Evolutionary conservation across 1,139 yeast species (phyloP).

Genomic region (Hemisphaericaspora lyxosophila): DNA sequence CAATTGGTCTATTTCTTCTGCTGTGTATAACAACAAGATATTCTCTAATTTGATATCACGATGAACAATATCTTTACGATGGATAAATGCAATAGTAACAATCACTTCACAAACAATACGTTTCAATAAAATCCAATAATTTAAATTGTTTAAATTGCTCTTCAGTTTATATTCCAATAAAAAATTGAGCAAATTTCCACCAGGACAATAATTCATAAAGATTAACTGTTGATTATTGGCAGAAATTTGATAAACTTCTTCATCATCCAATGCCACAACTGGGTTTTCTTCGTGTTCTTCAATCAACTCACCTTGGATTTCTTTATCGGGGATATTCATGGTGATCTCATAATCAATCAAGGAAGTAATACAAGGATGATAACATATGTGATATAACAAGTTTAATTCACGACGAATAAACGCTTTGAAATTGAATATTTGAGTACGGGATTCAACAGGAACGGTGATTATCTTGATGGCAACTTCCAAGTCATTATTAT

Average conservation of each 20-base stretch:
- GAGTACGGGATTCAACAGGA: slow-evolving; percentile 29
- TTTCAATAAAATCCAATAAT: slow-evolving; percentile 48
- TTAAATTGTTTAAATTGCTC: slow-evolving; percentile 18
- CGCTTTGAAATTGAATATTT: slow-evolving; percentile 51
- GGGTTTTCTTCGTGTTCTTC: slow-evolving; percentile 12
- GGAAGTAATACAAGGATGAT: slow-evolving; percentile 43
- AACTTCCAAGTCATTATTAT: slow-evolving; percentile 18
- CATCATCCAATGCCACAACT: not conserved
- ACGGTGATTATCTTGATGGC: slow-evolving; percentile 45
- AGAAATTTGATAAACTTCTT: not conserved
- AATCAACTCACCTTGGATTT: slow-evolving; percentile 18
- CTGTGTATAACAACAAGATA: slow-evolving; percentile 49
- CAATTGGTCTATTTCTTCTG: slow-evolving; percentile 16
- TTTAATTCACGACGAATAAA: slow-evolving; percentile 75
- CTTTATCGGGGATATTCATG: slow-evolving; percentile 21
- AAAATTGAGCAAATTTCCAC: slow-evolving; percentile 80
- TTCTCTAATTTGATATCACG: slow-evolving; percentile 89
- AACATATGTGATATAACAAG: slow-evolving; percentile 51
- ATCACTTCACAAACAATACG: slow-evolving; percentile 70
- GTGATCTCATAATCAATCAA: slow-evolving; percentile 35
- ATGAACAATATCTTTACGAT: slow-evolving; percentile 66
- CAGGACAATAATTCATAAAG: slow-evolving; percentile 73
- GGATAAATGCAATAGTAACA: slow-evolving; percentile 72
- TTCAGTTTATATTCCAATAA: slow-evolving; percentile 33
- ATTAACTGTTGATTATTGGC: slow-evolving; percentile 44